Percentiles rank a stretch among this genome's conserved stretches.
These are phyloP conservation scores for Solanum hybrid DNA, from an alignment of 305 asterid species.

Conservation along the genomic window DNA sequence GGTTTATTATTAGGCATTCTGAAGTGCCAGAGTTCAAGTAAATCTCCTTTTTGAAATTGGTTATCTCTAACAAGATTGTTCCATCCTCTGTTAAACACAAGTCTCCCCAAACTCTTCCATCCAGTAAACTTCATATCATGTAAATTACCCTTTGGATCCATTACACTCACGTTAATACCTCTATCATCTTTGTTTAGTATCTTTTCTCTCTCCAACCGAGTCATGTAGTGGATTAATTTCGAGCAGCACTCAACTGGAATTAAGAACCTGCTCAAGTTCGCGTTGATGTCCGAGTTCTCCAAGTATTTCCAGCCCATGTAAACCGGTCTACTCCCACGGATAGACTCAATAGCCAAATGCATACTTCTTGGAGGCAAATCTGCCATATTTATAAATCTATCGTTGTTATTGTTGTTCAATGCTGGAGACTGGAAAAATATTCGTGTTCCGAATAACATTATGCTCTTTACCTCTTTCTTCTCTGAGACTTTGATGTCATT, in stretches of 20 bases:
- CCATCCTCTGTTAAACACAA: slow-evolving; percentile 5
- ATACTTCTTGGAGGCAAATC: background rate
- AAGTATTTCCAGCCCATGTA: background rate
- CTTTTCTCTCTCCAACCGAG: background rate
- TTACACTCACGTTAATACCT: background rate
- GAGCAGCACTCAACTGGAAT: background rate
- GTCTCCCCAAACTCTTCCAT: background rate
- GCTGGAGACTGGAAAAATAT: background rate
- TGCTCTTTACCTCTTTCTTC: background rate
- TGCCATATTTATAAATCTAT: background rate
- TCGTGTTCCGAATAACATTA: background rate
- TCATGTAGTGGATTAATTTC: background rate
- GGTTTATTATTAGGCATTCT: background rate
- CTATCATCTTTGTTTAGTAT: background rate
- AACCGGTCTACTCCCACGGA: background rate
- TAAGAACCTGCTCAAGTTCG: background rate
- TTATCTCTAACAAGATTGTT: background rate
- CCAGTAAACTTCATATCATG: background rate
- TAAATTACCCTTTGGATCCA: background rate
- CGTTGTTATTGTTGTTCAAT: background rate
- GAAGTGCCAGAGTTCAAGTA: slow-evolving; percentile 1
- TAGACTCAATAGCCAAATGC: background rate
- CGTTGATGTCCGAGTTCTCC: background rate
- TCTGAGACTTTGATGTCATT: background rate
- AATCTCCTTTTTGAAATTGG: background rate